Evolutionary conservation across 2,329 filamentous ascomycete genomes (phyloP), one percentile per base, ranked within the genome.

Genomic region (Paradendryphiella salina): DNA sequence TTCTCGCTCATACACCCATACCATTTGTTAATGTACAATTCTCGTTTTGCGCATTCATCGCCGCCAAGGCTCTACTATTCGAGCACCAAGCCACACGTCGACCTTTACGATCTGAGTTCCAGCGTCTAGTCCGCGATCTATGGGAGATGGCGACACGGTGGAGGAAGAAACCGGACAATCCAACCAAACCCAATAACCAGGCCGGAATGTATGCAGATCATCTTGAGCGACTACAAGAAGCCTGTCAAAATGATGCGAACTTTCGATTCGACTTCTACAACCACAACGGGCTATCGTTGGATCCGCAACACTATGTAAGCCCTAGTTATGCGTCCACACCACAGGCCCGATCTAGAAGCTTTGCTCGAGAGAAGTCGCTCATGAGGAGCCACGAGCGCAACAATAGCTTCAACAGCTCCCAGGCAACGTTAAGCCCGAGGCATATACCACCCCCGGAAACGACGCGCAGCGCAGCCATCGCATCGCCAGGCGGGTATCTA

Each of bases 21-120:
- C 65, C 64, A 0, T 71, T 71, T n/a, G 68, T 71, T 4, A 71
- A 70, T 31, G 62, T 63, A 1, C 68, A 71, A 14, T 70, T 71
- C 29, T 57, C 65, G 8, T 71, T 71, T 26, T 71, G 68, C 29
- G 57, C 67, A 1, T 70, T 67, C 18, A 57, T 70, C 8, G 67
- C 67, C 4, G 68, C 68, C 5, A 71, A 71, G 41, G 64, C 64
- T 10, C 50, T 71, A 1, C 49, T 71, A 1, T 71, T 65, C 34
- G 64, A 63, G 15, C 59, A 64, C 18, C 63, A 67, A 49, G 56
- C 48, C 11, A 57, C 49, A 3, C 43, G 49, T 21, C 52, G 42
- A 21, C 37, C 61, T 3, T 47, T 69, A 5, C 56, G 57, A 32
- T 52, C 65, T 0, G 67, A 70, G 32, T 70, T 67, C 20, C 50